Base-by-base conservation (phyloP, 2,329 filamentous ascomycete genomes). In the Diaporthe humulicola region DNA sequence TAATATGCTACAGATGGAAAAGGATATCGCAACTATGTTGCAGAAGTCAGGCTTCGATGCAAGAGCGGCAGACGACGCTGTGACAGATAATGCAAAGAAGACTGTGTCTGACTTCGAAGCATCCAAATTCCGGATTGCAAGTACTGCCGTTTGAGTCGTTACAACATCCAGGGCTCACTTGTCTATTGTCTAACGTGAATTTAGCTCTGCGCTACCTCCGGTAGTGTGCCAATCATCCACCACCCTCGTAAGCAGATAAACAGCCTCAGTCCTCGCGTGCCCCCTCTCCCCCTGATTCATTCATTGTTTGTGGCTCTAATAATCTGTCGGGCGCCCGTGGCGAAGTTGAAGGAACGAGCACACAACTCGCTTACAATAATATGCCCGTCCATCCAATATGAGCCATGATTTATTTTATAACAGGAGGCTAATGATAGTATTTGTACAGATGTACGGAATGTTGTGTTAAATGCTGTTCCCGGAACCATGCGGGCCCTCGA, bases 221-320 rank as follows among this genome's bases (percentile, higher is more conserved):
- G 12, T 3, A 36, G 4, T 12, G 57, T 6, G 33, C 10, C 22
- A 25, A 9, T 60, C 3, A 10, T 60, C 5, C 12, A 60, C 3
- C 57, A 60, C 17, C 22, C 57, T 15, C 57, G 57, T 60, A 60
- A 60, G 57, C 22, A 52, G n/a, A n/a, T n/a, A n/a, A n/a, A n/a
- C n/a, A n/a, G n/a, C n/a, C n/a, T n/a, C n/a, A n/a, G n/a, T n/a
- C n/a, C n/a, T n/a, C n/a, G n/a, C n/a, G n/a, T n/a, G n/a, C n/a
- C n/a, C n/a, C n/a, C n/a, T n/a, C n/a, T n/a, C n/a, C n/a, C n/a
- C n/a, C n/a, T n/a, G n/a, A n/a, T n/a, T 50, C 19, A 22, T 50
- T 19, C 48, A 50, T 4, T n/a, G 4, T 50, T 50, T 50, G 19
- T 50, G 8, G 7, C 19, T 14, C 28, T 52, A 4, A 52, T 52